Percentiles rank a stretch among this genome's conserved stretches.
Conservation (phyloP, 2,329 filamentous ascomycete species). For the Trichophyton verrucosum region DNA sequence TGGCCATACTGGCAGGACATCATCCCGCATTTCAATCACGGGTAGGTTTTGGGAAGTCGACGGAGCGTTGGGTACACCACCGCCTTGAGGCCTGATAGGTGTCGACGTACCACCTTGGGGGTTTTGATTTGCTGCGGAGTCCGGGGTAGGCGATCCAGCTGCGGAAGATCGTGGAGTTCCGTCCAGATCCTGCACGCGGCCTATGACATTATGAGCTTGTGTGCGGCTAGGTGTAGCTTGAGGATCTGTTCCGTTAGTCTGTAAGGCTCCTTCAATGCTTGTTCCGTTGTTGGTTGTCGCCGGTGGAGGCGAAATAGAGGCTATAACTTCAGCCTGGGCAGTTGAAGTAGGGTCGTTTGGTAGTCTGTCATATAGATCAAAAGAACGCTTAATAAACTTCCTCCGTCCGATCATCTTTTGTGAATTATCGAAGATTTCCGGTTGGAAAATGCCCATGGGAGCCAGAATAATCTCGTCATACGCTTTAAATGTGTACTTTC, state of each 20-base stretch:
- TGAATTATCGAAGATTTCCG: conserved; percentile 70
- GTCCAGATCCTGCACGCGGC: conserved; percentile 55
- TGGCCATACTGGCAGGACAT: conserved; percentile 67
- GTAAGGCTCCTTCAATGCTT: conserved; percentile 24
- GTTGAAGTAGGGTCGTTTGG: conserved; percentile 81
- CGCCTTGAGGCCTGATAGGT: conserved; percentile 22
- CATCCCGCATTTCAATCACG: conserved; percentile 54
- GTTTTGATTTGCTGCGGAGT: conserved; percentile 59
- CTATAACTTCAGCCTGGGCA: conserved; percentile 60
- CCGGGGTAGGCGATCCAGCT: conserved; percentile 76
- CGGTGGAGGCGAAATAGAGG: conserved; percentile 35
- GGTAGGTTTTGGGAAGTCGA: conserved; percentile 15
- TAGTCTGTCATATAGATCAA: conserved; percentile 85
- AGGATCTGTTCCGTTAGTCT: conserved; percentile 18
- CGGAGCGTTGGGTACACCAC: neutral
- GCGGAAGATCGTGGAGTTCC: conserved; percentile 74
- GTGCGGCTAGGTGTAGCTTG: conserved; percentile 38
- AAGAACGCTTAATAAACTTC: conserved; percentile 72
- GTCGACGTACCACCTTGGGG: conserved; percentile 41
- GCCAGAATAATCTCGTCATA: conserved; percentile 95
- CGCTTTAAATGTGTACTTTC: conserved; percentile 90
- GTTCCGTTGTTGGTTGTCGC: conserved; percentile 16
- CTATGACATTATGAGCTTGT: conserved; percentile 57
- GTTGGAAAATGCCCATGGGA: conserved; percentile 84
- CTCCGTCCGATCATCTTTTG: conserved; percentile 67